Evolutionary conservation across 352 stramenopile genomes (phyloP), one percentile per base, ranked within the genome.

Genomic region (Lagenidium sp.): DNA sequence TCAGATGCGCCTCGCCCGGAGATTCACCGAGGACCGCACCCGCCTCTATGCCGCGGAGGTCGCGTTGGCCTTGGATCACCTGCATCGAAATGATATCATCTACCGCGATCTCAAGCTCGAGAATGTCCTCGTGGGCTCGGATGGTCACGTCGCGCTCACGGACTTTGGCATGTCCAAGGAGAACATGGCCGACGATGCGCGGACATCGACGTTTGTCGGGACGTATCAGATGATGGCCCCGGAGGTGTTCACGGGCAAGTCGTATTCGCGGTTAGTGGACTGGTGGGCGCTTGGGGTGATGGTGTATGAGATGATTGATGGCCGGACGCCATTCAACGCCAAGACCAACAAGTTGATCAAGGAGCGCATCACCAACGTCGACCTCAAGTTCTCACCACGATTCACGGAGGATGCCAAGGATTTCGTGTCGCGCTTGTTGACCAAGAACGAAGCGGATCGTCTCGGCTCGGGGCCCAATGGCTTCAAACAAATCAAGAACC

Each of bases 141-240:
- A 94, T 38, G 97, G 97, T 31, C 94, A 99, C 56, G 82, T 99
- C 32, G 85, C 94, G 29, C 68, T 99, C 18, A 99, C 96, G 35
- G 96, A 99, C 67, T 99, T 99, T 68, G 97, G 96, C n/a, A 90
- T 98, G 59, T 97, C 86, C 7, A 99, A 99, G 62, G 96, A 99
- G 53, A 95, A 97, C 40, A 97, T 99, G 61, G 84, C 62, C n/a
- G 67, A 71, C 21, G 49, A 68, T 31, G 64, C 71, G 15, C 68
- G 84, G 29, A 95, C 85, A 34, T 77, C 63, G 5, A 96, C 88
- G 11, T 95, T 97, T 49, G 89, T 94, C 19, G 89, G 89, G 21
- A 97, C 87, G 44, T 92, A 91, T 55, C 78, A 97, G 59, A 95
- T 95, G 67, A 92, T 97, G 67, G 84, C 88, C 10, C 88, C 88